Evolutionary conservation across 139 green algal species (phyloP).

Genomic region (Chlorella sp.): DNA sequence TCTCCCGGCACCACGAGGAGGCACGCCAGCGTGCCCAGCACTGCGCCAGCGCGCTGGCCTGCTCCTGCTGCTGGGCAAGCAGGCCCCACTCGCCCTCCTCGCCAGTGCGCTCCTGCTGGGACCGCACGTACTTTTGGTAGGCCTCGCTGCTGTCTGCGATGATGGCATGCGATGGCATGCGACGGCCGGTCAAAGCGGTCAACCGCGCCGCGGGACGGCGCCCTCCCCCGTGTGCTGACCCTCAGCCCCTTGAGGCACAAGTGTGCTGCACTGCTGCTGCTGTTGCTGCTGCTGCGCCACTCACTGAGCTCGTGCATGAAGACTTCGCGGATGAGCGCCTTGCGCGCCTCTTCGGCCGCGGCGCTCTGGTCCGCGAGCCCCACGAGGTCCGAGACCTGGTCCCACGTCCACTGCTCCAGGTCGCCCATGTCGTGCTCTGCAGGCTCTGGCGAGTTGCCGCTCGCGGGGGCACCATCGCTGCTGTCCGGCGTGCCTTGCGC

Average conservation of each 20-base stretch:
- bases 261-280: background rate
- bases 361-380: background rate
- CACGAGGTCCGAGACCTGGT: background rate
- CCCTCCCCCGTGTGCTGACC: too few relatives aligned
- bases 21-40: background rate
- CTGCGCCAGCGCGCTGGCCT: background rate
- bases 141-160: conserved; percentile 4
- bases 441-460: too few relatives aligned
- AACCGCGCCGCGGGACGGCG: background rate
- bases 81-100: background rate
- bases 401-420: too few relatives aligned
- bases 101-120: background rate
- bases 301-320: conserved; percentile 17
- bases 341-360: background rate
- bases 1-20: background rate
- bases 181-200: background rate
- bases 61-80: background rate
- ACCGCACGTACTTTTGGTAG: background rate
- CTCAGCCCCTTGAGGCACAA: background rate
- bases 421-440: too few relatives aligned
- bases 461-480: too few relatives aligned
- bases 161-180: background rate
- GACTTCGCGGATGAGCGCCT: background rate
- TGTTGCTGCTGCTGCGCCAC: background rate
- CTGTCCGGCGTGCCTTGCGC: too few relatives aligned